Evolutionary conservation across 176 grass and related monocot genomes (phyloP).

Genomic region (Stipa capillata): DNA sequence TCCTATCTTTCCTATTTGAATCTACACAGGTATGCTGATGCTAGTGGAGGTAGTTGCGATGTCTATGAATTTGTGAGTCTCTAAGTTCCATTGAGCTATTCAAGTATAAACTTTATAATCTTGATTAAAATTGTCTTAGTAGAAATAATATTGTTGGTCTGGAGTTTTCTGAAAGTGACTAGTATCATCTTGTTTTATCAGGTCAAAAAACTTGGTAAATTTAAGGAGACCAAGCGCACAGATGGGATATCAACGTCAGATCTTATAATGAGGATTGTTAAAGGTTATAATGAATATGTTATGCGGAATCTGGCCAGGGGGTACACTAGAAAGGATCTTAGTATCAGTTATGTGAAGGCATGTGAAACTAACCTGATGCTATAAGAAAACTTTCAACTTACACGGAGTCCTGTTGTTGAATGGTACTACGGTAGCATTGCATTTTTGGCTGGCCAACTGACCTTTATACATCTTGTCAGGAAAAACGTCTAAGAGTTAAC

Average conservation of each 20-base stretch:
- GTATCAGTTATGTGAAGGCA: conserved; percentile 97
- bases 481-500: conserved; percentile 87
- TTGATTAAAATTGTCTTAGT: background rate
- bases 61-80: conserved; percentile 88
- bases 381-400: background rate
- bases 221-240: conserved; percentile 92
- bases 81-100: conserved; percentile 14
- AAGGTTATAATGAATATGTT: conserved; percentile 97
- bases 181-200: conserved; percentile 18
- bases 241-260: conserved; percentile 98
- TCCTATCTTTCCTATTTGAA: conserved; percentile 25
- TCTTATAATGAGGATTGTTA: conserved; percentile 97
- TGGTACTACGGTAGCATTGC: background rate
- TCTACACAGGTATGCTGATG: conserved; percentile 79
- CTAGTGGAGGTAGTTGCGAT: conserved; percentile 89
- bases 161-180: conserved; percentile 3
- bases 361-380: conserved; percentile 6
- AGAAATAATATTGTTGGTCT: background rate
- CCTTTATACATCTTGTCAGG: conserved; percentile 41
- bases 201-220: conserved; percentile 86
- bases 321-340: conserved; percentile 93
- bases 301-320: conserved; percentile 95
- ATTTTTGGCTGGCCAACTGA: conserved; percentile 13
- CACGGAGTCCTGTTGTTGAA: background rate
- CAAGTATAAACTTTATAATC: background rate